Evolutionary conservation across 345 rosid species (phyloP), one percentile per base, ranked within the genome.

Genomic region (Hibiscus syriacus): DNA sequence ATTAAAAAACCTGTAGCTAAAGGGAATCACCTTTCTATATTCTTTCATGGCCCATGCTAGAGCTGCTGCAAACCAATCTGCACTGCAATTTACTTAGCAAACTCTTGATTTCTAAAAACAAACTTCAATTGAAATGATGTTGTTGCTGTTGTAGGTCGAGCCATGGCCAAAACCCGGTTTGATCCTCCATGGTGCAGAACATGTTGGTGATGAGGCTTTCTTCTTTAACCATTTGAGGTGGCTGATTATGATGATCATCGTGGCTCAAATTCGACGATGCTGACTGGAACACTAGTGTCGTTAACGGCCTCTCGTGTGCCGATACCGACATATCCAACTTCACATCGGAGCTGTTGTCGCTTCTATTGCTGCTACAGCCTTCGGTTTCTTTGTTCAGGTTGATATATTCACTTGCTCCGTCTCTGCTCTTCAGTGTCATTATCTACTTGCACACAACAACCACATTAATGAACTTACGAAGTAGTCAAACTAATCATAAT

Each of bases 151-250:
- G n/a, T n/a, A n/a, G 92, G 68, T 93, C 98, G 76, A 93, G 82
- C 98, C 98, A 93, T 54, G 98, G 98, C 98, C 98, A 93, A 75
- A 88, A 81, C 29, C 89, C 94, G 55, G 96, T 70, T n/a, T 90
- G 98, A 63, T 93, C 98, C 20, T 93, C 98, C 4, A 94, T 89
- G 69, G 78, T 75, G 73, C 96, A 89, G 80, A 94, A 89, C 96
- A 94, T 89, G 84, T 81, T 91, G 82, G 82, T 87, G 41, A 94
- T 87, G 41, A 94, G 83, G 78, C 77, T 85, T 70, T 94, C 99
- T 77, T 94, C 96, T 74, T 94, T 94, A n/a, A 87, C 95, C 75
- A 85, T 81, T 29, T 76, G 87, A 39, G 79, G 67, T 74, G 90
- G 81, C 62, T 41, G 69, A 25, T 63, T 43, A 16, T 65, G 67